phyloP scores from a whole-genome alignment of 2,329 filamentous ascomycete genomes.

The Fusarium sp. region DNA sequence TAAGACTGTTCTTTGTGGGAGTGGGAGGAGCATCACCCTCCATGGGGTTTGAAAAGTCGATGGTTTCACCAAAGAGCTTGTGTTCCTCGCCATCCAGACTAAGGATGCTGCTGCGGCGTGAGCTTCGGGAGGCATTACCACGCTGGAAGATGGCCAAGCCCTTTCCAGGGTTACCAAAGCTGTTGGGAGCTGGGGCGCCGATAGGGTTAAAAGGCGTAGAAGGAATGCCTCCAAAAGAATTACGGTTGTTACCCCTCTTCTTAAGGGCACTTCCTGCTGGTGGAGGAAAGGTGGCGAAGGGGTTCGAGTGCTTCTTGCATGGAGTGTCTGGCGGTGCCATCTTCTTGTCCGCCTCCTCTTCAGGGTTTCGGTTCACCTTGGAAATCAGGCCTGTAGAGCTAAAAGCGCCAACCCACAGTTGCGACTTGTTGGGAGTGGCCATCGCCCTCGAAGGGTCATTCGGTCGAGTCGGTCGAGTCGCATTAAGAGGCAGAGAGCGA shows the following conservation, averaged over 20 bases:
- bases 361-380: slow-evolving; percentile 88
- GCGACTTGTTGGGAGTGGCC: slow-evolving; percentile 59
- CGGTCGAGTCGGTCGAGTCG: slow-evolving; percentile 50
- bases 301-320: slow-evolving; percentile 84
- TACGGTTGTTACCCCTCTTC: slow-evolving; percentile 70
- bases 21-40: slow-evolving; percentile 85
- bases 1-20: slow-evolving; percentile 80
- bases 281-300: slow-evolving; percentile 75
- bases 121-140: slow-evolving; percentile 58
- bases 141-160: slow-evolving; percentile 75
- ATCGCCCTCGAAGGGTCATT: slow-evolving; percentile 47
- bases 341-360: slow-evolving; percentile 72
- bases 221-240: slow-evolving; percentile 79
- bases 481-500: slow-evolving; percentile 53
- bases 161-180: slow-evolving; percentile 67
- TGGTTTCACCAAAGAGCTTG: slow-evolving; percentile 54
- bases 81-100: slow-evolving; percentile 85
- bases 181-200: slow-evolving; percentile 58
- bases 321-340: slow-evolving; percentile 91
- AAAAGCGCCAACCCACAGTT: slow-evolving; percentile 83
- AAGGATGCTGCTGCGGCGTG: slow-evolving; percentile 76
- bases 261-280: slow-evolving; percentile 71
- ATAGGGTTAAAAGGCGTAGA: slow-evolving; percentile 82
- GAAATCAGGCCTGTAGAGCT: slow-evolving; percentile 95
- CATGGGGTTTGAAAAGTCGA: slow-evolving; percentile 42